These are phyloP conservation scores for Krasilnikovozyma curviuscula DNA, from an alignment of 768 basidiomycete genomes.

Conservation along the genomic window DNA sequence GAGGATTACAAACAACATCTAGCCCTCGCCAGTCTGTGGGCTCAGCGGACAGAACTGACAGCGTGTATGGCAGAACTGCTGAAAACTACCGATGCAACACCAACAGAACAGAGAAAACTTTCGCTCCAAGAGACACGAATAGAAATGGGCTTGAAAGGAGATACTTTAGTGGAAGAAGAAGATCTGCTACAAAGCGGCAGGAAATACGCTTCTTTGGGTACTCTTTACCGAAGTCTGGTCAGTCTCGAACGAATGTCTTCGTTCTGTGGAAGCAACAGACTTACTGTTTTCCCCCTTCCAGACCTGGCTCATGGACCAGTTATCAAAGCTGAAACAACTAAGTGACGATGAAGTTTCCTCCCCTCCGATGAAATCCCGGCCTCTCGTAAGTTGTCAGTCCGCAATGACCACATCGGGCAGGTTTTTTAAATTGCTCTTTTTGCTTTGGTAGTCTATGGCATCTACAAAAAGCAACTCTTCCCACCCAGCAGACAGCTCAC, in stretches of 20 bases:
- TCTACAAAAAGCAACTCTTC: too few species aligned
- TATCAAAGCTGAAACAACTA: constrained; percentile 45
- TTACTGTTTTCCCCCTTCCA: constrained; percentile 23
- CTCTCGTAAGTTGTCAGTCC: too few species aligned
- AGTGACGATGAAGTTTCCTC: too few species aligned
- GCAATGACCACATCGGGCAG: too few species aligned
- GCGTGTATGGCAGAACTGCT: constrained; percentile 51
- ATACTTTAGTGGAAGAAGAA: constrained; percentile 35
- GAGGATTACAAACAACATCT: constrained; percentile 17
- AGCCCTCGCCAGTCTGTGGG: constrained; percentile 48
- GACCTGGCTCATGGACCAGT: constrained; percentile 68
- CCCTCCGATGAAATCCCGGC: too few species aligned
- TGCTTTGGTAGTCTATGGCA: too few species aligned
- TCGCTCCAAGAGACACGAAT: constrained; percentile 60
- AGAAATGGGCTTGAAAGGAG: constrained; percentile 47
- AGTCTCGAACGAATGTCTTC: constrained; percentile 21
- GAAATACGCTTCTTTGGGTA: constrained; percentile 54
- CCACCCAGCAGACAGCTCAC: too few species aligned
- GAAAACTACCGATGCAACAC: constrained; percentile 26
- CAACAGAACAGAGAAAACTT: constrained; percentile 30
- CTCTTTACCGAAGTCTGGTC: constrained; percentile 71
- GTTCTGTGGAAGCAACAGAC: background rate
- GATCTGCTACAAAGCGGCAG: constrained; percentile 54
- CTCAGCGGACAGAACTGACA: constrained; percentile 61
- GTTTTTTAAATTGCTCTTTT: too few species aligned